Conservation (phyloP, 1,284 basidiomycete genomes). For the Schizophyllum amplum region DNA sequence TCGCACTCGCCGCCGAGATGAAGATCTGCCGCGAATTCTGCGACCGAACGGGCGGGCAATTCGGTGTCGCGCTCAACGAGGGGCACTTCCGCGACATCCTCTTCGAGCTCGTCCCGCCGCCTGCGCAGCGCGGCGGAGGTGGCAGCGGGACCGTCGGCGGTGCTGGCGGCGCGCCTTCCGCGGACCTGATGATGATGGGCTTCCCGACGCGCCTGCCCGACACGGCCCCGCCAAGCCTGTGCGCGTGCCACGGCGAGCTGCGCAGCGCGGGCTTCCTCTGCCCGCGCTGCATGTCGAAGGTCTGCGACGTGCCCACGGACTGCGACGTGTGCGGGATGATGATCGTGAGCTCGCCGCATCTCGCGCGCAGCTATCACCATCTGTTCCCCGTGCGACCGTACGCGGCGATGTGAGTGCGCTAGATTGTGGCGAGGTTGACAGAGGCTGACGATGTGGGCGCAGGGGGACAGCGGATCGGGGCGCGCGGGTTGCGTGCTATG, state of each 20-base stretch:
- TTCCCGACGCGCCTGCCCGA: conserved; percentile 90
- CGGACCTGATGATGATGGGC: conserved; percentile 98
- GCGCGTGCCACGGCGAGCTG: conserved; percentile 89
- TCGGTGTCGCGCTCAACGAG: conserved; percentile 95
- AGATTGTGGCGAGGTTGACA: conserved; percentile 16
- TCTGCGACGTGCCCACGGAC: conserved; percentile 98
- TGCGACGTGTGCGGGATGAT: conserved; percentile 96
- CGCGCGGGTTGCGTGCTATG: conserved; percentile 47
- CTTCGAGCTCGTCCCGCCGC: conserved; percentile 94
- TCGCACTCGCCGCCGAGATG: conserved; percentile 93
- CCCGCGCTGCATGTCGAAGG: conserved; percentile 85
- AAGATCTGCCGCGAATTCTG: conserved; percentile 92
- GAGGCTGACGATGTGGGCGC: conserved; percentile 29
- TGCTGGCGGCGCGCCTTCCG: conserved; percentile 53
- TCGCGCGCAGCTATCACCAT: conserved; percentile 93
- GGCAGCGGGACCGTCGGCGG: conserved; percentile 17
- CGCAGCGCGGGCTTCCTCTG: conserved; percentile 91
- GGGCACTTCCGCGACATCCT: conserved; percentile 93
- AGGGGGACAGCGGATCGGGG: conserved; percentile 26
- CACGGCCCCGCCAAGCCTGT: conserved; percentile 75
- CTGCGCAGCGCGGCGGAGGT: conserved; percentile 58
- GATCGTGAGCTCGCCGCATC: conserved; percentile 95
- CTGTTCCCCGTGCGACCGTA: conserved; percentile 86
- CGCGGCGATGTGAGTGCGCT: conserved; percentile 62
- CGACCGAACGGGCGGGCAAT: conserved; percentile 84